Base-by-base conservation (phyloP, 805 yeast genomes). In the Vanderwaltozyma polyspora region DNA sequence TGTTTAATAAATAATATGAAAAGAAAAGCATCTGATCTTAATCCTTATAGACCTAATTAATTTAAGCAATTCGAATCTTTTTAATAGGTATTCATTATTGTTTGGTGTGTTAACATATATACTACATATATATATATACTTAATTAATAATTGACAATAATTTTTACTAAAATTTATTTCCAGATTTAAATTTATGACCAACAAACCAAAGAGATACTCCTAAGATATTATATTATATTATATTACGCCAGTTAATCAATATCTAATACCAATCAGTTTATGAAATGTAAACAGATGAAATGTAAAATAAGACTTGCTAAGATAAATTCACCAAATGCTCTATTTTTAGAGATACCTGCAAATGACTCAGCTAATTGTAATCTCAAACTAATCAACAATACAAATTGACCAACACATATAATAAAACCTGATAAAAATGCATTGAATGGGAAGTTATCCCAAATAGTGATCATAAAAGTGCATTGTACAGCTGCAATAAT, bases 391-490 rank as follows among this genome's bases (percentile, higher is more conserved):
- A 82, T 84, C 10, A 93, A 75, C 42, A 91, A 70, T 18, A 91
- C 97, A 57, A 91, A 91, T 59, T 91, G 97, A 11, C 94, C 97
- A 33, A 91, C 96, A 29, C 96, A 83, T 16, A 85, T 66, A 36
- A 80, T 72, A 55, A 91, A 91, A 1, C 97, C 97, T 15, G 94
- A 89, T 39, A 91, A 68, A 55, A 91, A 91, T 17, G 95, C 97
- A 61, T 91, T 91, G 71, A 91, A 91, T 13, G 99, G 99, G 71
- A 80, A 91, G 48, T 74, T 84, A 25, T 57, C 62, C 32, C 96
- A 94, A 30, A 86, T 74, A 11, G 85, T 40, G 28, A 78, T 46
- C 44, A 82, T 81, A 58, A 86, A 89, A 4, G 67, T 62, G 52
- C 86, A 85, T 60, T 91, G 97, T 19, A 82, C 58, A 1, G 71